phyloP scores from a whole-genome alignment of 305 asterid species.

The Solanum chacoense region DNA sequence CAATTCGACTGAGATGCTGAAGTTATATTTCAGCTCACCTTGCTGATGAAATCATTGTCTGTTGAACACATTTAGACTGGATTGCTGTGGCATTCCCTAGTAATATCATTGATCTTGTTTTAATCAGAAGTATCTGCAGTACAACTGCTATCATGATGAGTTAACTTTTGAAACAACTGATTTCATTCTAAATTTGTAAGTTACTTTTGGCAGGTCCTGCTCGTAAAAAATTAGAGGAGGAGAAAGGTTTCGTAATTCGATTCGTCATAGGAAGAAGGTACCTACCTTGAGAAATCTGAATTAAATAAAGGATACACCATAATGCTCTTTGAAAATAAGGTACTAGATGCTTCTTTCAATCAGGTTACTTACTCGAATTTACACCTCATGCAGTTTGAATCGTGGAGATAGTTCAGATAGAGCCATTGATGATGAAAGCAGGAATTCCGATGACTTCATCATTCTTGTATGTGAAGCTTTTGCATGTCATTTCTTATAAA shows the following conservation, averaged over 20 bases:
- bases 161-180: neutral
- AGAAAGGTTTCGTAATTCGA: slow-evolving; percentile 63
- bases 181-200: neutral
- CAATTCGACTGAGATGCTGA: neutral
- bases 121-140: neutral
- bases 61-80: neutral
- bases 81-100: neutral
- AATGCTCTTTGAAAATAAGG: neutral
- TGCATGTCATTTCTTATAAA: neutral
- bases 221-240: slow-evolving; percentile 54
- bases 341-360: neutral
- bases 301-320: slow-evolving; percentile 5
- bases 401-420: slow-evolving; percentile 55
- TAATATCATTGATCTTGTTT: neutral
- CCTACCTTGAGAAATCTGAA: slow-evolving; percentile 15
- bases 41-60: neutral
- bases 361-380: slow-evolving; percentile 21
- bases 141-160: neutral
- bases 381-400: slow-evolving; percentile 47
- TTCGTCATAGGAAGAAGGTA: slow-evolving; percentile 86
- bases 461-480: slow-evolving; percentile 57
- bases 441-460: slow-evolving; percentile 54
- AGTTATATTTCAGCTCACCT: neutral
- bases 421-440: slow-evolving; percentile 60
- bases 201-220: slow-evolving; percentile 39